Base-by-base conservation (phyloP, 208 protist species). In the Crithidia brevicula region DNA sequence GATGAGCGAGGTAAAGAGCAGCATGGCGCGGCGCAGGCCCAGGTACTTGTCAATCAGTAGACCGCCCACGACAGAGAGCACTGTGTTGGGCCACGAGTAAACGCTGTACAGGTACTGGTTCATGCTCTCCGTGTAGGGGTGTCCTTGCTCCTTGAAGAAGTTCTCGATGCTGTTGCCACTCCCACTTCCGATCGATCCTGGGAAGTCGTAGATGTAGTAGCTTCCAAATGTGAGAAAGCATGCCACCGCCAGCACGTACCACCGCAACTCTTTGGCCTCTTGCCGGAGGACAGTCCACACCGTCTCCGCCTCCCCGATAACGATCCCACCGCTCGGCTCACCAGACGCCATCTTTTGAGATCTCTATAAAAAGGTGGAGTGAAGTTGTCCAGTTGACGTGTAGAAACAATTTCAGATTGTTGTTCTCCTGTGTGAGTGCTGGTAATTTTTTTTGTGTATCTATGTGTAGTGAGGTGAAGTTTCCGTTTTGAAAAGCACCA, bases 51-150 rank as follows among this genome's bases (percentile, higher is more conserved):
- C 92, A 53, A 98, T 97, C 18, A 98, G 67, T 25, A 96, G 77
- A 33, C 91, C 95, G 9, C 92, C 91, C 25, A 96, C 75, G 22
- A 96, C 77, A 4, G 87, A 78, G 20, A 97, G 85, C 3, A 94
- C 76, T 3, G 90, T 98, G 74, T 97, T 98, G 1, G 91, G 95
- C 82, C 90, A 97, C 50, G 91, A 95, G 70, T 97, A 98, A 30
- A 97, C 90, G 46, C 92, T 95, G 69, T 97, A 98, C 8, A 97
- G 71, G 56, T 86, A 72, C 65, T 94, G 92, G 69, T 95, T 95
- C 92, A 93, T 96, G 34, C 79, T 72, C 49, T 94, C 85, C 43
- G 82, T 94, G 74, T 91, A 96, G 18, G 16, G 49, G 59, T 83
- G 70, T 5, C 75, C 75, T 15, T 83, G 73, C 1, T 47, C 50